phyloP scores from a whole-genome alignment of 306 rosid genomes.

The Vigna reflexopilosa region DNA sequence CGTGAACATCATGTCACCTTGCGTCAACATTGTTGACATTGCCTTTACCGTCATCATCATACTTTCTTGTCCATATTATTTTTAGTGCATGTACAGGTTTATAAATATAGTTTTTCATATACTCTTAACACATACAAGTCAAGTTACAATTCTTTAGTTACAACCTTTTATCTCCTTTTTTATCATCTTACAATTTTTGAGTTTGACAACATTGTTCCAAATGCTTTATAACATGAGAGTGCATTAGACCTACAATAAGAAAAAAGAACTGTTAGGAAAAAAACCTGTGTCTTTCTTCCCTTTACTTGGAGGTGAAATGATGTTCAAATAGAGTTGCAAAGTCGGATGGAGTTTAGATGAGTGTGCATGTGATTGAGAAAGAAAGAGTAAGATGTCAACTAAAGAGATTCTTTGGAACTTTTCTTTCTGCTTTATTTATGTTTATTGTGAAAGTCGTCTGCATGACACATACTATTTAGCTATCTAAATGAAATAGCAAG shows the following conservation, averaged over 20 bases:
- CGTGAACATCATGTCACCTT: too few relatives aligned
- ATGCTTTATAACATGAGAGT: neutral
- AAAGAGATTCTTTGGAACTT: constrained; percentile 10
- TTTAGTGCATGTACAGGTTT: too few relatives aligned
- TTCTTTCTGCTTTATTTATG: neutral
- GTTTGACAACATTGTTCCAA: too few relatives aligned
- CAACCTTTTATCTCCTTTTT: too few relatives aligned
- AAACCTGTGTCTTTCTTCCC: neutral
- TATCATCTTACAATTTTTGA: too few relatives aligned
- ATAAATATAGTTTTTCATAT: too few relatives aligned
- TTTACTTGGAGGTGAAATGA: neutral
- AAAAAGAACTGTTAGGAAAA: neutral
- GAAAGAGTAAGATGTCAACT: neutral
- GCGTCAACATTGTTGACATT: too few relatives aligned
- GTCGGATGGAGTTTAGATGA: neutral
- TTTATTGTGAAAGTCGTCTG: neutral
- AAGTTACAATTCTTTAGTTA: too few relatives aligned
- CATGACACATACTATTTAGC: neutral
- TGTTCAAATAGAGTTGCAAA: constrained; percentile 4
- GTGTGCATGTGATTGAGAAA: neutral
- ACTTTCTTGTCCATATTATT: too few relatives aligned
- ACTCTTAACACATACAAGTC: too few relatives aligned
- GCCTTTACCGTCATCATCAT: too few relatives aligned
- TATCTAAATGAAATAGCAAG: neutral
- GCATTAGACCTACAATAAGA: neutral